Percentiles rank a stretch among this genome's conserved stretches.
phyloP scores from a whole-genome alignment of 352 stramenopile species.

The Phytophthora pistaciae region DNA sequence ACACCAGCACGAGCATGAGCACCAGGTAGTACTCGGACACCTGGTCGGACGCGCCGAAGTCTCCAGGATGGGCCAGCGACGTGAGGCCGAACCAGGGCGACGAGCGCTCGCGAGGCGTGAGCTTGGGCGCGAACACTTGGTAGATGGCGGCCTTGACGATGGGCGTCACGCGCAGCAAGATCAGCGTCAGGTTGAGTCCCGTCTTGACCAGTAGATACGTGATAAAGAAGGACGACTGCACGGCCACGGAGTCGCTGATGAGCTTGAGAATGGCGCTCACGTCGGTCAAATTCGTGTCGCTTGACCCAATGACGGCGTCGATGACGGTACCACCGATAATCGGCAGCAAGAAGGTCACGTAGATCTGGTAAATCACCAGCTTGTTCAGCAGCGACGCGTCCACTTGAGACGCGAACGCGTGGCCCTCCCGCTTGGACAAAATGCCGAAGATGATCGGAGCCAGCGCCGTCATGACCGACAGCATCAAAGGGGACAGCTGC shows the following conservation, averaged over 20 bases:
- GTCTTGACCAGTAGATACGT: constrained; percentile 84
- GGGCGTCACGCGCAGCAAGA: constrained; percentile 77
- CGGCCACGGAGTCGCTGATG: constrained; percentile 70
- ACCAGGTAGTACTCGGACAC: constrained; percentile 80
- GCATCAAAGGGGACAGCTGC: constrained; percentile 80
- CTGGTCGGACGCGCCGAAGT: constrained; percentile 66
- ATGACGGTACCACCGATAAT: constrained; percentile 87
- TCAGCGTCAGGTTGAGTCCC: constrained; percentile 69
- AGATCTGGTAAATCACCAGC: constrained; percentile 85
- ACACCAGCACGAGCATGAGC: constrained; percentile 81
- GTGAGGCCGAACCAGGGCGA: constrained; percentile 77
- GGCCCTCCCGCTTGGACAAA: constrained; percentile 82
- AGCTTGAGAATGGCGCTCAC: constrained; percentile 55
- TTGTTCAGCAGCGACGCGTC: constrained; percentile 84
- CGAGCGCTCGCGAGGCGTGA: constrained; percentile 78
- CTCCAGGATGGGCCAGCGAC: constrained; percentile 63
- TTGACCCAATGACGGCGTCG: constrained; percentile 66
- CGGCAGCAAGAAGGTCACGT: constrained; percentile 84
- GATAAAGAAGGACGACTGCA: constrained; percentile 87
- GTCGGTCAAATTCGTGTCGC: constrained; percentile 55
- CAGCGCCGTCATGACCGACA: constrained; percentile 82
- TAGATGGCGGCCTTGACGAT: constrained; percentile 86
- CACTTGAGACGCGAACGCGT: constrained; percentile 71
- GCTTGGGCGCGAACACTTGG: constrained; percentile 74
- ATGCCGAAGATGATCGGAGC: constrained; percentile 88